Percentiles rank a stretch among this genome's conserved stretches.
phyloP scores from a whole-genome alignment of 768 basidiomycete genomes.

The Russula virescens region DNA sequence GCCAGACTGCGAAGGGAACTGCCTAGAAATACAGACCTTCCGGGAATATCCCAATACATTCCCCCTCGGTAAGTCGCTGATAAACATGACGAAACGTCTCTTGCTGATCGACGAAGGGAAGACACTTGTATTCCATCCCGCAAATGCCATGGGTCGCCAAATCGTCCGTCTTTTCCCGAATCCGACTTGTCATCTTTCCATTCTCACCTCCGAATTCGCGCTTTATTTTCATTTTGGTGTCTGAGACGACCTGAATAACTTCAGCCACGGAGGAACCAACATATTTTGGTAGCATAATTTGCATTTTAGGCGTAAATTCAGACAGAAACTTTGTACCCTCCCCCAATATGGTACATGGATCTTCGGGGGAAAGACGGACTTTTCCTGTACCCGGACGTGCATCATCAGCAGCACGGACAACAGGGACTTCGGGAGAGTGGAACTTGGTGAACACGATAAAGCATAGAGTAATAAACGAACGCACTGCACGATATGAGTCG shows the following conservation, averaged over 20 bases:
- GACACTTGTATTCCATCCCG: constrained; percentile 73
- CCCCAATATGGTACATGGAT: constrained; percentile 82
- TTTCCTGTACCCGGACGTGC: constrained; percentile 71
- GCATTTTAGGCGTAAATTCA: constrained; percentile 71
- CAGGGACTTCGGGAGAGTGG: constrained; percentile 59
- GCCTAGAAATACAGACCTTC: constrained; percentile 57
- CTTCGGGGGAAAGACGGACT: constrained; percentile 63
- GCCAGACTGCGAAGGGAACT: not conserved
- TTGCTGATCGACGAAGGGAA: constrained; percentile 90
- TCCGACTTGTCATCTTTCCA: constrained; percentile 61
- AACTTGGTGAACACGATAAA: not conserved
- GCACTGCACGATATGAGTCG: constrained; percentile 84
- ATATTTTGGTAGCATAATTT: constrained; percentile 81
- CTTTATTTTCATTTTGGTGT: constrained; percentile 78
- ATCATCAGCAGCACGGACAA: constrained; percentile 84
- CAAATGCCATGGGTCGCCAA: constrained; percentile 44
- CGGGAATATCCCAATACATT: constrained; percentile 95
- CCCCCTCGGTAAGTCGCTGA: constrained; percentile 74
- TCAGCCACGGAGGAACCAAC: constrained; percentile 74
- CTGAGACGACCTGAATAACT: constrained; percentile 82
- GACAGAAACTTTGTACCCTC: constrained; percentile 69
- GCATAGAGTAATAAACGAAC: constrained; percentile 25
- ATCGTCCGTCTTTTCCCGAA: constrained; percentile 65
- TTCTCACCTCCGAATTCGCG: constrained; percentile 81
- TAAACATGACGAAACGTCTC: constrained; percentile 95